Conservation (phyloP, 2,329 filamentous ascomycete species). For the Sporothrix pseudoabietina region DNA sequence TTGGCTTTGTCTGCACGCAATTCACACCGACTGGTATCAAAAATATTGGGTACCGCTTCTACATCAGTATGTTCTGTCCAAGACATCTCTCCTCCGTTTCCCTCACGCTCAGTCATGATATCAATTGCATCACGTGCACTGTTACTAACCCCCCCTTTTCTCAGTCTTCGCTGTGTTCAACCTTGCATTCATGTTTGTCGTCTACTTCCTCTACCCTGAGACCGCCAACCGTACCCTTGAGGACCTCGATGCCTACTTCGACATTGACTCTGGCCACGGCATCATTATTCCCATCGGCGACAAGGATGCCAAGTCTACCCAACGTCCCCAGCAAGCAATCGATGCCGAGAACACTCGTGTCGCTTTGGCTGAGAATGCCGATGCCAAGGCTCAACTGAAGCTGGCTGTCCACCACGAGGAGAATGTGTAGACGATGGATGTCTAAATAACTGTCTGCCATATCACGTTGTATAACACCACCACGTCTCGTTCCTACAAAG, state of each 20-base stretch:
- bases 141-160: neutral
- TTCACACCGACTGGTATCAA: slow-evolving; percentile 35
- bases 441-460: too few relatives aligned
- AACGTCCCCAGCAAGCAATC: slow-evolving; percentile 16
- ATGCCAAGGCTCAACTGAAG: slow-evolving; percentile 9
- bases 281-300: slow-evolving; percentile 11
- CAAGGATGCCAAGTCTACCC: slow-evolving; percentile 7
- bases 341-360: slow-evolving; percentile 17
- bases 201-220: slow-evolving; percentile 39
- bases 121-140: neutral
- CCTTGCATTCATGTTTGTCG: slow-evolving; percentile 35
- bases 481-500: too few relatives aligned
- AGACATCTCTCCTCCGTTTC: neutral
- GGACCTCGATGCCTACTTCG: slow-evolving; percentile 22
- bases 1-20: slow-evolving; percentile 34
- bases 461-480: too few relatives aligned
- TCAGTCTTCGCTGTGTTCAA: slow-evolving; percentile 36
- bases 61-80: slow-evolving; percentile 23
- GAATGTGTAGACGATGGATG: neutral
- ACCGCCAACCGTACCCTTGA: slow-evolving; percentile 31
- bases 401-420: neutral
- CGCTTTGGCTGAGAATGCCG: slow-evolving; percentile 6
- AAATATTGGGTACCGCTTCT: slow-evolving; percentile 37
- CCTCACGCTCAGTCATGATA: neutral
- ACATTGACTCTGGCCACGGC: slow-evolving; percentile 10